These are phyloP conservation scores for Tulasnella sp. DNA, from an alignment of 768 basidiomycete genomes.

Conservation along the genomic window DNA sequence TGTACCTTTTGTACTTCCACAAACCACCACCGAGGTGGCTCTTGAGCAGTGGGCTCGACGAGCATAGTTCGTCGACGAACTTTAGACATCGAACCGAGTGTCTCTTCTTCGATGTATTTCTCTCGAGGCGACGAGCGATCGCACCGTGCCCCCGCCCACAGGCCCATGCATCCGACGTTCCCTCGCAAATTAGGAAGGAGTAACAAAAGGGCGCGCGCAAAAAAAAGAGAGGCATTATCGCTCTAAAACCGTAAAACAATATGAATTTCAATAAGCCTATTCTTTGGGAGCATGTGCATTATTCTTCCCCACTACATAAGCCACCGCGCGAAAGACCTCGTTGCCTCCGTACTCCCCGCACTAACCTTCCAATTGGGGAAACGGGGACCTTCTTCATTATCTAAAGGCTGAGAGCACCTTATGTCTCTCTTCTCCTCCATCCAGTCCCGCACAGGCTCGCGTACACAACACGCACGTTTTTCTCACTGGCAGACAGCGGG, in stretches of 20 bases:
- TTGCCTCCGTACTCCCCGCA: background rate
- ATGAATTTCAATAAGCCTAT: too few relatives aligned
- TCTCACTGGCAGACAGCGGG: background rate
- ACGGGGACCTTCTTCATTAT: background rate
- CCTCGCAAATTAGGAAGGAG: background rate
- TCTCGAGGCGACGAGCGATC: background rate
- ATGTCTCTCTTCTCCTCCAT: too few relatives aligned
- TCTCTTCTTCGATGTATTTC: background rate
- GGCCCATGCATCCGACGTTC: background rate
- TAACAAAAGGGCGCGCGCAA: background rate
- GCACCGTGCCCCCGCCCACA: too few relatives aligned
- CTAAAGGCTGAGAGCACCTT: too few relatives aligned
- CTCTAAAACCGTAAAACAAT: too few relatives aligned
- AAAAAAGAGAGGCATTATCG: background rate
- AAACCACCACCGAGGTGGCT: background rate
- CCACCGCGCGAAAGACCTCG: too few relatives aligned
- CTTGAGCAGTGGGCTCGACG: background rate
- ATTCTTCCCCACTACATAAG: too few relatives aligned
- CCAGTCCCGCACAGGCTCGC: too few relatives aligned
- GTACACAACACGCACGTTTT: background rate
- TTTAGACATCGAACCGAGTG: too few relatives aligned
- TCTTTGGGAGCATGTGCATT: too few relatives aligned
- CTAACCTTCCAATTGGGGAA: too few relatives aligned
- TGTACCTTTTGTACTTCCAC: background rate
- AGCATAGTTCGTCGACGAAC: background rate